Base-by-base conservation (phyloP, 306 rosid species). In the Elaeagnus macrophylla region DNA sequence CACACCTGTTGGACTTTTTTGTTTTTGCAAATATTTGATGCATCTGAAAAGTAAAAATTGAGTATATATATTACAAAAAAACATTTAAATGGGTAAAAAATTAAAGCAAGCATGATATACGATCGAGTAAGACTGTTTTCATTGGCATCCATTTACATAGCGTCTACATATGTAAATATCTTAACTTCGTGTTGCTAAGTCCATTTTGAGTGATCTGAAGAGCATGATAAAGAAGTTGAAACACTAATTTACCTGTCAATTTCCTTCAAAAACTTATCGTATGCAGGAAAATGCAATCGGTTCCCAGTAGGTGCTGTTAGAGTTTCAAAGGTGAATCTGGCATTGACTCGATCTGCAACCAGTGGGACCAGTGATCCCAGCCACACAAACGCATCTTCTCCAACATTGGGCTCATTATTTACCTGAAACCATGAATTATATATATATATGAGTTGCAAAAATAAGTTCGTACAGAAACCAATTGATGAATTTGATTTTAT, bases 311-410 rank as follows among this genome's bases (percentile, higher is more conserved):
- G 37, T 38, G 87, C 87, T 13, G 96, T 91, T 43, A 91, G 67
- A 69, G 83, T 71, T 75, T 87, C 96, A 57, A 87, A 91, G 48
- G 85, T 80, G 51, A 84, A 91, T 76, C 93, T 73, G 56, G 77
- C 89, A 64, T 84, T 91, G n/a, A 82, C 82, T 38, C 81, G 72
- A 64, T 91, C 99, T 13, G 87, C 61, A 51, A 67, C 85, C 51
- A 82, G 48, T 20, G 95, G 95, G 62, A 82, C 68, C 51, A 82
- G 43, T 18, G 94, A 84, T 45, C 81, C 96, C 67, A 91, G 17
- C 99, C 99, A 91, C 48, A 85, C 94, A 66, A 80, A 91, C 54
- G 89, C 87, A 65, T 91, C 94, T 81, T 91, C 99, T 60, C 95
- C 96, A 48, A 84, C 87, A 62, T 56, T 68, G 52, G 77, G 80